Evolutionary conservation across 345 rosid species (phyloP).

Genomic region (Brassica rapa): DNA sequence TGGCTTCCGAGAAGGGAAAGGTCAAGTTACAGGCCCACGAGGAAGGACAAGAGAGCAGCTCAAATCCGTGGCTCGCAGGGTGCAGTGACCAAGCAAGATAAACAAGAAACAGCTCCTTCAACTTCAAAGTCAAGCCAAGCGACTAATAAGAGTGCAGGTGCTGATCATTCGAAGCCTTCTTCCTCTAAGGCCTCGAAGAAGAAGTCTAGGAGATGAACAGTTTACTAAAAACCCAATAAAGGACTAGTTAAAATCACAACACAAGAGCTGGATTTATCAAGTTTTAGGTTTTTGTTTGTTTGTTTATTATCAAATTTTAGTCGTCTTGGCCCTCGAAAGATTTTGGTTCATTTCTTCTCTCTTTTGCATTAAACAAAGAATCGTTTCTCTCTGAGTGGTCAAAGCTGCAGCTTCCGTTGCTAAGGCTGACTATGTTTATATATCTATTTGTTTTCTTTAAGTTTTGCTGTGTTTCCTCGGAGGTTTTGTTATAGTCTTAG

Average conservation of each 20-base stretch:
- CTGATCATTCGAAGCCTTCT: constrained; percentile 59
- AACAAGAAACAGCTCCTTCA: constrained; percentile 56
- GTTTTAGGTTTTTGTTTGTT: not conserved
- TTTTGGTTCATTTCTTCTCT: not conserved
- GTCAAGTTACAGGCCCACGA: constrained; percentile 88
- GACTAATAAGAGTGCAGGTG: constrained; percentile 14
- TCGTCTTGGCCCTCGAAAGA: not conserved
- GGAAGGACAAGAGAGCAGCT: constrained; percentile 95
- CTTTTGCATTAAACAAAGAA: not conserved
- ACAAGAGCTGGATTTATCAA: not conserved
- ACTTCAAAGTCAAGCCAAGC: constrained; percentile 49
- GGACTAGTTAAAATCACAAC: not conserved
- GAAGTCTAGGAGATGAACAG: constrained; percentile 71
- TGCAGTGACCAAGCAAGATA: constrained; percentile 68
- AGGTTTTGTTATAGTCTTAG: no score
- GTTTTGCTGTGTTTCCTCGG: no score
- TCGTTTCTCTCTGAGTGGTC: not conserved
- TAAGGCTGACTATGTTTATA: no score
- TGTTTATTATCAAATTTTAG: not conserved
- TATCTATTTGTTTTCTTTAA: no score
- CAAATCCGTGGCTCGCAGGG: constrained; percentile 98
- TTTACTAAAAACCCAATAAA: not conserved
- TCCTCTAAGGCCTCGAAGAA: constrained; percentile 87
- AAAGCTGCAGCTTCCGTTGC: not conserved
- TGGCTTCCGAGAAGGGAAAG: constrained; percentile 98